Base-by-base conservation (phyloP, 225 moss, liverwort and hornwort genomes). In the Anthoceros angustus region DNA sequence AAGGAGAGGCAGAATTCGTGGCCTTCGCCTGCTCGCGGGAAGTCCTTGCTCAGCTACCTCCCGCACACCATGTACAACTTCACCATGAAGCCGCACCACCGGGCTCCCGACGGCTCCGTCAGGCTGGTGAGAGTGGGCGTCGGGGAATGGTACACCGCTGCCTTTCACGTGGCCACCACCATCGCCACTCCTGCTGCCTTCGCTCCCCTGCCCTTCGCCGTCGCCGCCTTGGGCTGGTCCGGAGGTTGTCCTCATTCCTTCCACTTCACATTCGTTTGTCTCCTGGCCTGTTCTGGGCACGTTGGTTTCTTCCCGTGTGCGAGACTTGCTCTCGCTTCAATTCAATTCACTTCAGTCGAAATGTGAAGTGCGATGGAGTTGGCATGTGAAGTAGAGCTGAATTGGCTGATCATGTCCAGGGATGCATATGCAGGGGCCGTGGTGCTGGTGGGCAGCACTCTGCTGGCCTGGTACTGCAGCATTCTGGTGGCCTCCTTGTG, bases 151-250 rank as follows among this genome's bases (percentile, higher is more conserved):
- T 69, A 67, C 8, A 2, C 74, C 2, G 11, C 74, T 5, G 88
- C 83, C 2, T 88, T 83, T 63, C 86, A 88, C 69, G 49, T 86
- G 66, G 86, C 88, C 64, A 88, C 88, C 70, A 88, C 88, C 72
- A 88, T 88, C 63, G 88, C 88, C 70, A 88, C 88, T 2, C 88
- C 88, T 12, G 86, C 88, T 0, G 88, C 88, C 0, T 86, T 88
- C 14, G 88, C 88, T 62, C 83, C 88, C 0, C 68, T 88, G 68
- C 86, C 88, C 8, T 86, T 63, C 64, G 86, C 88, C 67, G 75
- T 88, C 62, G 83, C 84, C 1, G 77, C 86, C 32, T 64, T 88
- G 48, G 77, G 88, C 16, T 88, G 88, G 88, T 74, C 77, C 41
- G 86, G 64, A 66, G 41, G 41, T 41, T 39, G 41, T 23, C 21